Evolutionary conservation across 2,329 filamentous ascomycete species (phyloP).

Genomic region (Lachnellula hyalina): DNA sequence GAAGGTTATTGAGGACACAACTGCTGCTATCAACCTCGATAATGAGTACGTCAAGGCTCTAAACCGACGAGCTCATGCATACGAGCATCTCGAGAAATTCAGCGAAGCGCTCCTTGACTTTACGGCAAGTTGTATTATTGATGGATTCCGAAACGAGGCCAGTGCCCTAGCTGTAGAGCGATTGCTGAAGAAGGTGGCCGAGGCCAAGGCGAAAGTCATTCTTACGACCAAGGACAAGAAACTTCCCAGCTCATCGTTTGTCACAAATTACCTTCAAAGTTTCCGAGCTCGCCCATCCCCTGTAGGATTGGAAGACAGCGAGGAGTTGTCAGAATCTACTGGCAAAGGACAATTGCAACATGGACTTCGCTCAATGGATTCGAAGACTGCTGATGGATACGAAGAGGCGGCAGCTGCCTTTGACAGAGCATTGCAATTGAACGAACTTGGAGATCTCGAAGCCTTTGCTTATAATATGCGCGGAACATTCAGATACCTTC

Average conservation of each 20-base stretch:
- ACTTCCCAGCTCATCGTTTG: slow-evolving; percentile 91
- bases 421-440: slow-evolving; percentile 78
- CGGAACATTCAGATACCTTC: slow-evolving; percentile 90
- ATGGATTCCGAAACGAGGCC: slow-evolving; percentile 87
- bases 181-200: slow-evolving; percentile 92
- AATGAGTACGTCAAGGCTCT: slow-evolving; percentile 96
- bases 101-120: slow-evolving; percentile 96
- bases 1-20: slow-evolving; percentile 95
- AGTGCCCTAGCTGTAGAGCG: slow-evolving; percentile 89
- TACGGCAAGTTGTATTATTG: slow-evolving; percentile 98
- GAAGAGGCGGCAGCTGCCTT: slow-evolving; percentile 82
- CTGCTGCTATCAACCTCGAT: slow-evolving; percentile 87
- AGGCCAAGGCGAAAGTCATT: slow-evolving; percentile 88
- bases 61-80: slow-evolving; percentile 93
- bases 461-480: slow-evolving; percentile 94
- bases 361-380: slow-evolving; percentile 73
- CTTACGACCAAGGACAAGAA: slow-evolving; percentile 73
- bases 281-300: slow-evolving; percentile 83
- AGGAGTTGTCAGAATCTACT: slow-evolving; percentile 70
- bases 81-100: slow-evolving; percentile 86
- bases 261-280: slow-evolving; percentile 98
- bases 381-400: slow-evolving; percentile 87
- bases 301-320: slow-evolving; percentile 72
- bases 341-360: slow-evolving; percentile 82
- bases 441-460: slow-evolving; percentile 75